Conservation (phyloP, 495 filamentous ascomycete genomes). For the Aspergillus cristatus region DNA sequence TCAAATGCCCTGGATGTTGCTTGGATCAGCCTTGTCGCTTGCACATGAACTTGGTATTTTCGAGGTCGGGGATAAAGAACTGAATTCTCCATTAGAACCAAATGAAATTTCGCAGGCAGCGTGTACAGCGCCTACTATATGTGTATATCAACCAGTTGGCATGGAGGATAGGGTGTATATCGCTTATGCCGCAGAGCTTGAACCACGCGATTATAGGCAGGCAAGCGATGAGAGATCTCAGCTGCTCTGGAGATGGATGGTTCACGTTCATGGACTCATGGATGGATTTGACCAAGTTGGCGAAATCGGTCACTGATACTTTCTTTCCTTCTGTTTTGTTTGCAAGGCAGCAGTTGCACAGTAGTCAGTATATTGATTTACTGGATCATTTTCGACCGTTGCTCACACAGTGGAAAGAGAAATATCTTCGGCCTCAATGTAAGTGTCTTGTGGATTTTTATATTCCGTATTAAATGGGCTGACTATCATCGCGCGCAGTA, state of each 20-base stretch:
- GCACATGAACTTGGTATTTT: constrained; percentile 44
- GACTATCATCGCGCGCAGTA: too few relatives aligned
- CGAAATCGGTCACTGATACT: constrained; percentile 45
- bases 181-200: constrained; percentile 42
- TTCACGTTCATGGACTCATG: constrained; percentile 40
- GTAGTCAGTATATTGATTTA: constrained; percentile 43
- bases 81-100: constrained; percentile 15
- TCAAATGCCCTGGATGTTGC: constrained; percentile 50
- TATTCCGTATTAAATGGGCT: too few relatives aligned
- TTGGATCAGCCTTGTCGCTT: constrained; percentile 42
- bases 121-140: constrained; percentile 39
- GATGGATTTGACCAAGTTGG: constrained; percentile 46
- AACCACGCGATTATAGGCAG: constrained; percentile 32
- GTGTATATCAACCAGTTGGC: constrained; percentile 46
- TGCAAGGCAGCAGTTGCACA: constrained; percentile 42
- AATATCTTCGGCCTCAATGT: constrained; percentile 35
- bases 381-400: constrained; percentile 44
- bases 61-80: constrained; percentile 27
- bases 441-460: too few relatives aligned
- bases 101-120: constrained; percentile 31
- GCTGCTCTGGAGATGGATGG: constrained; percentile 29
- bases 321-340: constrained; percentile 43
- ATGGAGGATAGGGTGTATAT: constrained; percentile 45
- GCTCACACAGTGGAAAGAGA: constrained; percentile 41
- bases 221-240: constrained; percentile 19